Conservation (phyloP, 2,329 filamentous ascomycete species). For the Fusarium abutilonis region DNA sequence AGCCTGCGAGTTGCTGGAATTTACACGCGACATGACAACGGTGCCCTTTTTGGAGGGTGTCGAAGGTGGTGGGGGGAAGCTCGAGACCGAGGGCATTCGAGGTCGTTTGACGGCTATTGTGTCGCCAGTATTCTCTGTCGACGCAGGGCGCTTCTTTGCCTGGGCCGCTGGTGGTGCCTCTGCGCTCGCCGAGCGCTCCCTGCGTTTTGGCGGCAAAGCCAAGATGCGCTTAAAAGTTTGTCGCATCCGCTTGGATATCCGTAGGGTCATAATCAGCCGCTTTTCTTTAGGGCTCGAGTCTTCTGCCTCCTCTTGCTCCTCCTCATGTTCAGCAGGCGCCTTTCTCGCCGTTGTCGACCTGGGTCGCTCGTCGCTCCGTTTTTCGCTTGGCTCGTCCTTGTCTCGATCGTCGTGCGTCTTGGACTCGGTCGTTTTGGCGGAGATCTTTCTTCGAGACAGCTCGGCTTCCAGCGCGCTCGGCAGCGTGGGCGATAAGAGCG, state of each 20-base stretch:
- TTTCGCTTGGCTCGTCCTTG: constrained; percentile 34
- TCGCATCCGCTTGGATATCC: constrained; percentile 59
- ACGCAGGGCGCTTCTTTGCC: constrained; percentile 62
- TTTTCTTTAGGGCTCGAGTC: constrained; percentile 42
- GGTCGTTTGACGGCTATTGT: constrained; percentile 55
- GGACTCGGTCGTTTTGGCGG: constrained; percentile 35
- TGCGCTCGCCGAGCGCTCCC: constrained; percentile 50
- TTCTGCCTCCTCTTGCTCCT: constrained; percentile 51
- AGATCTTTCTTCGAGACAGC: constrained; percentile 47
- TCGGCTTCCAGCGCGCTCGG: constrained; percentile 61
- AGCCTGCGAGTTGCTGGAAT: constrained; percentile 63
- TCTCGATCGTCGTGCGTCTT: constrained; percentile 34
- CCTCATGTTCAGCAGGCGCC: constrained; percentile 44
- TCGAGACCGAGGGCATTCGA: constrained; percentile 54
- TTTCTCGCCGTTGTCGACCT: constrained; percentile 42
- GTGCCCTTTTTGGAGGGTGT: constrained; percentile 64
- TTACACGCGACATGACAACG: constrained; percentile 62
- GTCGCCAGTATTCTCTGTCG: constrained; percentile 51
- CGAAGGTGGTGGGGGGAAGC: constrained; percentile 55
- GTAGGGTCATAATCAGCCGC: constrained; percentile 57
- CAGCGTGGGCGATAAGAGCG: constrained; percentile 65
- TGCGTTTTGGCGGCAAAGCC: constrained; percentile 53
- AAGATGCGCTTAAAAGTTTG: constrained; percentile 60
- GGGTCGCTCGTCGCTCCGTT: constrained; percentile 33
- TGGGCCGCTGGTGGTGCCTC: constrained; percentile 50